phyloP scores from a whole-genome alignment of 2,329 filamentous ascomycete genomes.

The Volutella citrinella region DNA sequence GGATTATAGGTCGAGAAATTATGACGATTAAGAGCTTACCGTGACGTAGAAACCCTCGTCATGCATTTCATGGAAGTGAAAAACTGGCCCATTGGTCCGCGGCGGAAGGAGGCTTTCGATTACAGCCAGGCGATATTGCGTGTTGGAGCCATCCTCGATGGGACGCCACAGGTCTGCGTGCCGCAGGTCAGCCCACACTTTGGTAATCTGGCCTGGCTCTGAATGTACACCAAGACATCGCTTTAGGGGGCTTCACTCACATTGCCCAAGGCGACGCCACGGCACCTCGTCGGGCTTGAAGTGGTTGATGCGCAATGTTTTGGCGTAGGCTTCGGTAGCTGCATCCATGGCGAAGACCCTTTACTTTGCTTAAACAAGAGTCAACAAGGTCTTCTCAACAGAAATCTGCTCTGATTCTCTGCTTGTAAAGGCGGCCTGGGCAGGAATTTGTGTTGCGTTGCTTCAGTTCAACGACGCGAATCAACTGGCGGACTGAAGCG shows the following conservation, averaged over 20 bases:
- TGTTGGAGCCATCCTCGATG: slow-evolving; percentile 18
- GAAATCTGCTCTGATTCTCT: no score
- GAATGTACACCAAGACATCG: no score
- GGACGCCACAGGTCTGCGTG: slow-evolving; percentile 18
- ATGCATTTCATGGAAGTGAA: slow-evolving; percentile 22
- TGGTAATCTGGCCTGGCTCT: no score
- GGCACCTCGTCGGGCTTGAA: slow-evolving; percentile 19
- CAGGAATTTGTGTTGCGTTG: slow-evolving; percentile 1
- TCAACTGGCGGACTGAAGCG: slow-evolving; percentile 9
- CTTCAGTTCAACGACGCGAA: no score
- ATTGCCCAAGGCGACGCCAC: slow-evolving; percentile 19
- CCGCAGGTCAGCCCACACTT: no score
- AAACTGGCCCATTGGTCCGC: slow-evolving; percentile 15
- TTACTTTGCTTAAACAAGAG: no score
- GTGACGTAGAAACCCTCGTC: slow-evolving; percentile 20
- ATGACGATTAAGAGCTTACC: slow-evolving; percentile 1
- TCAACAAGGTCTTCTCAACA: no score
- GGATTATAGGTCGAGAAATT: not conserved
- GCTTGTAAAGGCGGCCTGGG: no score
- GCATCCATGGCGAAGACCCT: slow-evolving; percentile 15
- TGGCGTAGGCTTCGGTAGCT: slow-evolving; percentile 12
- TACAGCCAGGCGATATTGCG: slow-evolving; percentile 16
- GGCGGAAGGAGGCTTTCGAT: slow-evolving; percentile 18
- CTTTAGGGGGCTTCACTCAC: no score
- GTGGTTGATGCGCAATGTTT: slow-evolving; percentile 17